Evolutionary conservation across 495 filamentous ascomycete genomes (phyloP).

Genomic region (Cudoniella acicularis): DNA sequence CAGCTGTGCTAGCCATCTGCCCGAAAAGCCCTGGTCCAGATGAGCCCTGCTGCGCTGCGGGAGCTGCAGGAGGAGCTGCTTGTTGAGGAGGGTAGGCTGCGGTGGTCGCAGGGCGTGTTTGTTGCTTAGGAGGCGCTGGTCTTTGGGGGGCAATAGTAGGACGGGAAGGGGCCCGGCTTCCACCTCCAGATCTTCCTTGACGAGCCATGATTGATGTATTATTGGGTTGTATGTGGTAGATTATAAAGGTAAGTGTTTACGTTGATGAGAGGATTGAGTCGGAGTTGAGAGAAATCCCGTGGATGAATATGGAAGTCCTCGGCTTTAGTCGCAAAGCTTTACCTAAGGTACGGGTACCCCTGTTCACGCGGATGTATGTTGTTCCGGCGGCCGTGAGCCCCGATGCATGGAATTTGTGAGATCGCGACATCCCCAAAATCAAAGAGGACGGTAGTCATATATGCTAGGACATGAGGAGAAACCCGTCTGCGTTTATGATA

Average conservation of each 20-base stretch:
- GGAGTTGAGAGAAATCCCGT: not conserved
- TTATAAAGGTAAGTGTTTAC: not conserved
- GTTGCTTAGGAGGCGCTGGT: slow-evolving; percentile 54
- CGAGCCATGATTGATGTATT: slow-evolving; percentile 62
- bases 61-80: slow-evolving; percentile 33
- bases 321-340: not conserved
- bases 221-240: slow-evolving; percentile 3
- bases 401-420: no score
- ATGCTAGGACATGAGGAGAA: no score
- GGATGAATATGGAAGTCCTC: slow-evolving; percentile 7
- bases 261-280: not conserved
- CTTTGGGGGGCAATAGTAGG: slow-evolving; percentile 62
- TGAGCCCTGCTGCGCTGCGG: slow-evolving; percentile 38
- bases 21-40: slow-evolving; percentile 72
- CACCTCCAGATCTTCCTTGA: slow-evolving; percentile 62
- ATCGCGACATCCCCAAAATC: no score
- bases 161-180: slow-evolving; percentile 60
- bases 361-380: no score
- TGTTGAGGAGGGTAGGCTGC: slow-evolving; percentile 54
- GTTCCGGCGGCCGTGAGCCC: no score
- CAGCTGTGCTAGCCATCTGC: slow-evolving; percentile 83
- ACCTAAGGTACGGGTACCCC: no score
- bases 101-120: slow-evolving; percentile 61
- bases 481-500: no score
- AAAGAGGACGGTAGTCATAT: no score